phyloP scores from a whole-genome alignment of 108 stramenopile species.

The Skeletonema potamos region DNA sequence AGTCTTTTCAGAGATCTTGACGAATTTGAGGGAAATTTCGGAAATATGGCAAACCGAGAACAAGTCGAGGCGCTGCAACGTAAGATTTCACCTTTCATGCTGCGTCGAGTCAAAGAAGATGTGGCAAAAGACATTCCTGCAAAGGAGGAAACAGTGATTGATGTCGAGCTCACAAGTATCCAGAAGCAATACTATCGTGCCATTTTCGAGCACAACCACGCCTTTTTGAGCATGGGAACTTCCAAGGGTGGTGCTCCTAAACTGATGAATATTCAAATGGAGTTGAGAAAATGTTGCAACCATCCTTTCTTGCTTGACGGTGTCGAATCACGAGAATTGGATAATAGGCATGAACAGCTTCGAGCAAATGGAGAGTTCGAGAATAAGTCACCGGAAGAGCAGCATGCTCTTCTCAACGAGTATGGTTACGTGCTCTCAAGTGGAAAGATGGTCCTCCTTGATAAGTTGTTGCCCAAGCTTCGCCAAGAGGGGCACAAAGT shows the following conservation, averaged over 20 bases:
- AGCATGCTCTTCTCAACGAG: slow-evolving; percentile 75
- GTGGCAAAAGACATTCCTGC: slow-evolving; percentile 98
- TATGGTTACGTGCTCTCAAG: slow-evolving; percentile 84
- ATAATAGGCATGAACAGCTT: slow-evolving; percentile 77
- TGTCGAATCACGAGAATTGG: slow-evolving; percentile 91
- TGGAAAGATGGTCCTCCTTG: slow-evolving; percentile 99
- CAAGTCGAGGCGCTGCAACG: slow-evolving; percentile 91
- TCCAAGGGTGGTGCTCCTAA: slow-evolving; percentile 73
- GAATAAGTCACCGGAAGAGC: slow-evolving; percentile 74
- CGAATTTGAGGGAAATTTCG: slow-evolving; percentile 86
- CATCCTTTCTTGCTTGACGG: slow-evolving; percentile 97
- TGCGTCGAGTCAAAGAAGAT: slow-evolving; percentile 96
- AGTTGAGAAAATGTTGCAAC: slow-evolving; percentile 99
- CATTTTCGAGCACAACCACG: slow-evolving; percentile 97
- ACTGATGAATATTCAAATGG: slow-evolving; percentile 99
- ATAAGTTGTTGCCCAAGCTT: slow-evolving; percentile 98
- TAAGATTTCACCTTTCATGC: slow-evolving; percentile 96
- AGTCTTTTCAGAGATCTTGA: slow-evolving; percentile 88
- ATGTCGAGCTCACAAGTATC: slow-evolving; percentile 97
- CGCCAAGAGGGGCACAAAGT: slow-evolving; percentile 96
- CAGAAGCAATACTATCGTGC: slow-evolving; percentile 99
- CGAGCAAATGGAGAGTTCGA: slow-evolving; percentile 63
- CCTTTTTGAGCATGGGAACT: slow-evolving; percentile 90
- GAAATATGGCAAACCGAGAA: slow-evolving; percentile 90
- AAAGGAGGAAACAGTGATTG: slow-evolving; percentile 98